Conservation (phyloP, 2,329 filamentous ascomycete species). For the Fusarium keratoplasticum region DNA sequence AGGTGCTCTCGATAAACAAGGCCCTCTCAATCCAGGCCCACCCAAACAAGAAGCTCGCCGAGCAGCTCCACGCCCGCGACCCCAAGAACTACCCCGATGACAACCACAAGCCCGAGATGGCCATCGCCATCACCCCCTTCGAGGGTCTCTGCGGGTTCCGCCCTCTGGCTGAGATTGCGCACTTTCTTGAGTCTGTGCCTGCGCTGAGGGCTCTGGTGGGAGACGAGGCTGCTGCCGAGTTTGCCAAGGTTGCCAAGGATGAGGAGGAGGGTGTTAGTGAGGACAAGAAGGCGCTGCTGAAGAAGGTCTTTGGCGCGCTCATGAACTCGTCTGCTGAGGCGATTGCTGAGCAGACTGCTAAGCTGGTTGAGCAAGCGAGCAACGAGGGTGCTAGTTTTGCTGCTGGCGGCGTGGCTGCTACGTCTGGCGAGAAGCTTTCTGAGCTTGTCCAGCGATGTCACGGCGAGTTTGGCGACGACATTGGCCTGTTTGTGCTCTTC, state of each 20-base stretch:
- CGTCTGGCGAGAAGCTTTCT: conserved; percentile 76
- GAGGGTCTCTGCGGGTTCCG: conserved; percentile 97
- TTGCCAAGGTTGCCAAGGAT: conserved; percentile 62
- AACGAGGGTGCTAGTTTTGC: conserved; percentile 80
- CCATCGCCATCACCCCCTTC: conserved; percentile 95
- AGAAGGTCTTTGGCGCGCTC: conserved; percentile 79
- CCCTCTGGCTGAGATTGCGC: conserved; percentile 84
- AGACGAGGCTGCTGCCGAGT: conserved; percentile 68
- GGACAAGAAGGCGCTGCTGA: conserved; percentile 82
- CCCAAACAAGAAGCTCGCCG: conserved; percentile 91
- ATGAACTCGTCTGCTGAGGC: conserved; percentile 81
- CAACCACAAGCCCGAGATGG: conserved; percentile 99
- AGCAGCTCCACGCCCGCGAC: conserved; percentile 86
- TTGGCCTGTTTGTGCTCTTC: conserved; percentile 95
- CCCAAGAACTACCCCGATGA: conserved; percentile 97
- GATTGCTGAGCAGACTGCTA: conserved; percentile 65
- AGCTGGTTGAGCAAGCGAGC: conserved; percentile 78
- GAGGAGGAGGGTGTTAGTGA: conserved; percentile 55
- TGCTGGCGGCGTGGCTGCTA: conserved; percentile 75
- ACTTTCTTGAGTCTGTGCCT: conserved; percentile 75
- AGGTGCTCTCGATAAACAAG: conserved; percentile 95
- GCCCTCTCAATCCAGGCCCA: conserved; percentile 98
- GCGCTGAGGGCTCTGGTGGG: conserved; percentile 76
- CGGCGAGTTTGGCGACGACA: conserved; percentile 86
- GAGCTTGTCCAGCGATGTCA: conserved; percentile 83